Base-by-base conservation (phyloP, 2,329 filamentous ascomycete species). In the Alternaria hordeiaustralica region DNA sequence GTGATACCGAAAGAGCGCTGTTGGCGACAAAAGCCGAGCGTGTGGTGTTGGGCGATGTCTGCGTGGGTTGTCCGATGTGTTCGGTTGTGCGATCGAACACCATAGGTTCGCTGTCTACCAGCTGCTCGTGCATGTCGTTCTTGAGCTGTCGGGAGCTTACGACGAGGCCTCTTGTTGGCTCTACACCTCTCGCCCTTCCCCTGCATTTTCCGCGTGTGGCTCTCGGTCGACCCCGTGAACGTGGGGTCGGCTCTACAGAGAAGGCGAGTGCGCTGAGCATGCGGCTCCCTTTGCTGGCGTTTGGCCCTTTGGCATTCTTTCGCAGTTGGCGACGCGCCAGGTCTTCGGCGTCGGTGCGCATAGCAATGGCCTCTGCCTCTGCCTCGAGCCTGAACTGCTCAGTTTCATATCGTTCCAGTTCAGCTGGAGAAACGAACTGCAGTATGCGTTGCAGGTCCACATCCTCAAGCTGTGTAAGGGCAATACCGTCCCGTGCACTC, bases 351-450 rank as follows among this genome's bases (percentile, higher is more conserved):
- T 75, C 74, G 15, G 54, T 67, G 12, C 66, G 63, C 28, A 65
- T 46, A 5, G 64, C 69, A 23, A 68, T 57, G 5, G 68, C 71
- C 46, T 76, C 70, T 2, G 72, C 75, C 55, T 75, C 71, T 0
- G 72, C 71, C 54, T 78, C 73, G 10, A 71, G 62, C 9, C 56
- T 63, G 59, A 75, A 78, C 60, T 77, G 72, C 47, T 70, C 71
- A 41, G 78, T 77, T 54, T 79, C 77, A 43, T 69, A 79, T 9
- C 75, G 66, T 44, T 78, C 75, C 7, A 78, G 64, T 64, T 79
- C 76, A 11, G 67, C 58, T 6, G 66, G 68, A 2, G 71, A 75
- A 4, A 78, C 75, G 47, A 72, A 78, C 7, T 73, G 56, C 36
- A 78, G 51, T 28, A 79, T 79, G 20, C 70, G 63, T 46, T 69